Conservation (phyloP, 176 grass and related monocot genomes). For the Lolium perenne region DNA sequence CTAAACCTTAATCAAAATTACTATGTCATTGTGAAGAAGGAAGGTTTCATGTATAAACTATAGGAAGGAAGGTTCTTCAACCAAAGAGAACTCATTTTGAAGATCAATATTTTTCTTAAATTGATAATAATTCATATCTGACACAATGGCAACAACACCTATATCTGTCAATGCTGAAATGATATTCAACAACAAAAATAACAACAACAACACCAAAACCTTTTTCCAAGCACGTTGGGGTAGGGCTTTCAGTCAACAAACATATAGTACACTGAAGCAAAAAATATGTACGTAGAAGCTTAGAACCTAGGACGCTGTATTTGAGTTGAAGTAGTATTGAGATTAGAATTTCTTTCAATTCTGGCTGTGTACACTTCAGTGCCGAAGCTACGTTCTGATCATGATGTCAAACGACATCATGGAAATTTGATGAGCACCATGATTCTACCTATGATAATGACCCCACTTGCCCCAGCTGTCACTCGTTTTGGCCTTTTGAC, state of each 20-base stretch:
- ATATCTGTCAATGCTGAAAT: neutral
- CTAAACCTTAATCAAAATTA: neutral
- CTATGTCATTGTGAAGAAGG: neutral
- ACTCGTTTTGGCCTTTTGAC: too few species aligned
- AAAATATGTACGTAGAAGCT: neutral
- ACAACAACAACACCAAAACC: too few species aligned
- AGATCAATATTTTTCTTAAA: neutral
- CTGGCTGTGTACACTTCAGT: neutral
- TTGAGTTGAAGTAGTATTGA: neutral
- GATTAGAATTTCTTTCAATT: neutral
- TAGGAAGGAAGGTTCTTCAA: neutral
- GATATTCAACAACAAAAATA: neutral
- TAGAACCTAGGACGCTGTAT: neutral
- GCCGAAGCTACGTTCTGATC: too few species aligned
- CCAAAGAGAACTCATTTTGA: neutral
- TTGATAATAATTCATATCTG: neutral
- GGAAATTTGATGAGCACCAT: too few species aligned
- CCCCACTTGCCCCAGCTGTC: too few species aligned
- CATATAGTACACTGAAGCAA: neutral
- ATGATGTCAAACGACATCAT: too few species aligned
- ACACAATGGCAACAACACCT: neutral
- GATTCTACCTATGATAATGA: too few species aligned
- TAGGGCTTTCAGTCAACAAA: neutral
- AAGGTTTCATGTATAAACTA: slow-evolving; percentile 2
- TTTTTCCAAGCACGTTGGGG: too few species aligned